Percentiles rank a stretch among this genome's conserved stretches.
phyloP scores from a whole-genome alignment of 805 yeast species.

The Hanseniaspora lachancei region DNA sequence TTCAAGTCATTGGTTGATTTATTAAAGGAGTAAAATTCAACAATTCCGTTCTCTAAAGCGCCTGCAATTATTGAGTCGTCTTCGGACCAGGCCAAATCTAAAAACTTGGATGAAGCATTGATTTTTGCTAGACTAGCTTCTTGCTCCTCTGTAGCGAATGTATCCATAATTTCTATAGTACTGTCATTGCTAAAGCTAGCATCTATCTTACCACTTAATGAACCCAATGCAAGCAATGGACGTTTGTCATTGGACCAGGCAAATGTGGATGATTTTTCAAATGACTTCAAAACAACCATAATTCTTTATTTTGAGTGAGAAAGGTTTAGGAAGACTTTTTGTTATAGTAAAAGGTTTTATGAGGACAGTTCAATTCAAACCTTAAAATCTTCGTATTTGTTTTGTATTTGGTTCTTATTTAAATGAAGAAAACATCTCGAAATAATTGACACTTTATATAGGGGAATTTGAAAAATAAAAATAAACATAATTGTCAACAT shows the following conservation, averaged over 20 bases:
- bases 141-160: slow-evolving; percentile 32
- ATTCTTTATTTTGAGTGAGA: not conserved
- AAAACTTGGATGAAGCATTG: slow-evolving; percentile 47
- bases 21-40: slow-evolving; percentile 63
- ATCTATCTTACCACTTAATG: slow-evolving; percentile 93
- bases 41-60: slow-evolving; percentile 70
- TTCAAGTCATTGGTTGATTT: slow-evolving; percentile 24
- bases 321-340: not conserved
- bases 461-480: too few species aligned
- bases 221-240: slow-evolving; percentile 78
- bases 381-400: not conserved
- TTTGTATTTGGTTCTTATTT: too few species aligned
- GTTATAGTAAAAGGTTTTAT: not conserved
- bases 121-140: slow-evolving; percentile 23
- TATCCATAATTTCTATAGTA: slow-evolving; percentile 62
- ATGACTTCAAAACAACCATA: slow-evolving; percentile 77
- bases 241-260: slow-evolving; percentile 77
- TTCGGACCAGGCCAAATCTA: slow-evolving; percentile 74
- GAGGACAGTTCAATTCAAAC: not conserved
- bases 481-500: too few species aligned
- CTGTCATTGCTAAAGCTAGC: slow-evolving; percentile 71
- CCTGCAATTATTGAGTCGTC: slow-evolving; percentile 58
- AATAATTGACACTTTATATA: too few species aligned
- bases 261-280: slow-evolving; percentile 78
- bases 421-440: too few species aligned